Evolutionary conservation across 2,329 filamentous ascomycete genomes (phyloP), one percentile per base, ranked within the genome.

Genomic region (Ilyonectria robusta): DNA sequence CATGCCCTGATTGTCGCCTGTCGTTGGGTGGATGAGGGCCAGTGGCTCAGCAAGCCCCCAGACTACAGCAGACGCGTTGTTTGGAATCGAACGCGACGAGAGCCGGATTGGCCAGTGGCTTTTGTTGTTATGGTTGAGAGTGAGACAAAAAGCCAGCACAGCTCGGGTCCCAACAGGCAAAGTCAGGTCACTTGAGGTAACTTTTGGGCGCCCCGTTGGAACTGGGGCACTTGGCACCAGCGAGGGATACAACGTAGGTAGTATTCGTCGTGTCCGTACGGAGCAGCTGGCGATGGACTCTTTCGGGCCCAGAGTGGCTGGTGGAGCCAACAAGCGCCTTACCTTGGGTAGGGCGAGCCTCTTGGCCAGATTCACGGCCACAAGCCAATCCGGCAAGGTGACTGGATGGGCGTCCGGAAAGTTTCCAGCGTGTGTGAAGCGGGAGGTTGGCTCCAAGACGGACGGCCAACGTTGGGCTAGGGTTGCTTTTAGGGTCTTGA

Each of bases 61-160:
- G 62, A 59, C 50, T 61, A 67, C 46, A 35, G 17, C 51, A 66
- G 51, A 66, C 59, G 69, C 72, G 67, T 64, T 66, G 58, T 60
- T 54, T 66, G 19, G 58, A 58, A 53, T 31, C 46, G 64, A 66
- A 75, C 72, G 69, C 72, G 70, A 61, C 66, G 54, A 62, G 68
- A 56, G 56, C 60, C 63, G 68, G 21, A 31, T 58, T 69, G 55
- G 23, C 66, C 68, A 70, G 59, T 66, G 51, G 37, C 56, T 63
- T 47, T 31, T 31, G 44, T 70, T 75, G 69, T 75, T 75, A 69
- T 75, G 72, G 72, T 74, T 54, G 69, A 72, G 58, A 65, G 69
- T 71, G 72, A 75, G 72, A 75, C 72, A 75, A 65, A 44, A 35
- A 58, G 46, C 61, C 54, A 63, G 54, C 61, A 44, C 44, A 51